Conservation (phyloP, 495 filamentous ascomycete genomes). For the Penicilliopsis zonata region DNA sequence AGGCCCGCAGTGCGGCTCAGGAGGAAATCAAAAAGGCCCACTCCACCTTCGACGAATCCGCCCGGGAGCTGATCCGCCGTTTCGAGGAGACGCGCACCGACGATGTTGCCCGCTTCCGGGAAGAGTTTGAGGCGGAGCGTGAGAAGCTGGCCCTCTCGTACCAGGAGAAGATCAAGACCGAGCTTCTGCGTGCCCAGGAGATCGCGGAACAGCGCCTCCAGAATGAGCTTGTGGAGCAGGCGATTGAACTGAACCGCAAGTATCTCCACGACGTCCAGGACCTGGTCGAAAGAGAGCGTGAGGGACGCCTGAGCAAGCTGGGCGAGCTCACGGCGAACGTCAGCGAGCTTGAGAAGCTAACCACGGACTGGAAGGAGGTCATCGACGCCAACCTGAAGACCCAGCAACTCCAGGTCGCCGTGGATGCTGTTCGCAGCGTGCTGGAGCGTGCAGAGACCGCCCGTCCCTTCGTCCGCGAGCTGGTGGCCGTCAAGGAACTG, state of each 20-base stretch:
- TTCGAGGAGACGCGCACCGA: slow-evolving; percentile 58
- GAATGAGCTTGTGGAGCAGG: slow-evolving; percentile 86
- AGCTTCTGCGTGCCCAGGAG: slow-evolving; percentile 60
- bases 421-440: slow-evolving; percentile 79
- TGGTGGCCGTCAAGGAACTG: slow-evolving; percentile 89
- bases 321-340: slow-evolving; percentile 66
- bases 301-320: slow-evolving; percentile 76
- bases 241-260: slow-evolving; percentile 70
- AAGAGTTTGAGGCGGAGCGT: slow-evolving; percentile 83
- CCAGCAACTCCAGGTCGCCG: slow-evolving; percentile 87
- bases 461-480: slow-evolving; percentile 76
- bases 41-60: slow-evolving; percentile 66
- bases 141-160: slow-evolving; percentile 63
- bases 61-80: slow-evolving; percentile 61
- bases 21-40: slow-evolving; percentile 59
- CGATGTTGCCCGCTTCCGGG: slow-evolving; percentile 68
- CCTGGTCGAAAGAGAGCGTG: slow-evolving; percentile 79
- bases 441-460: slow-evolving; percentile 63
- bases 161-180: slow-evolving; percentile 62
- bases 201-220: slow-evolving; percentile 67
- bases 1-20: slow-evolving; percentile 58
- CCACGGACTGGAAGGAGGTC: slow-evolving; percentile 71
- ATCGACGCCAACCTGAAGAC: slow-evolving; percentile 84
- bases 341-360: slow-evolving; percentile 71
- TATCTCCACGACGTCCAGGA: slow-evolving; percentile 68